Evolutionary conservation across 2,329 filamentous ascomycete species (phyloP).

Genomic region (Ophiostoma populinum): DNA sequence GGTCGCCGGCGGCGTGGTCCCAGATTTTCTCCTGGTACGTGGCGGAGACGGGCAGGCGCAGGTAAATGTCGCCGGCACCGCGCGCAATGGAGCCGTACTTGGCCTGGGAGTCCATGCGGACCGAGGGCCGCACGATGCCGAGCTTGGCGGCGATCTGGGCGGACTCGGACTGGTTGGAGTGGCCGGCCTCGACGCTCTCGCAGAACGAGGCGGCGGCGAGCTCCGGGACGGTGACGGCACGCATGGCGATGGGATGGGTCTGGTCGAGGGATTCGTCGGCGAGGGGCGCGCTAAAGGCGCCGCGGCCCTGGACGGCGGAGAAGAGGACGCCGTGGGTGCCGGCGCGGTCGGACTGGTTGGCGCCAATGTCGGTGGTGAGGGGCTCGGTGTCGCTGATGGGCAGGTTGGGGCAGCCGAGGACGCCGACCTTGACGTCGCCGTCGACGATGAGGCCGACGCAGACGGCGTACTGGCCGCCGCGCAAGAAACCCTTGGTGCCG

Average conservation of each 20-base stretch:
- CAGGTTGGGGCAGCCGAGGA: slow-evolving; percentile 88
- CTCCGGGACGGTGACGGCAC: slow-evolving; percentile 32
- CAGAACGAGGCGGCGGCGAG: slow-evolving; percentile 79
- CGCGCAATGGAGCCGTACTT: slow-evolving; percentile 94
- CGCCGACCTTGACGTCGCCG: slow-evolving; percentile 83
- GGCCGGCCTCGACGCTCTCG: slow-evolving; percentile 85
- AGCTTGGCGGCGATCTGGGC: slow-evolving; percentile 68
- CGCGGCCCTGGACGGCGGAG: slow-evolving; percentile 62
- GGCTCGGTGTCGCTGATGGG: slow-evolving; percentile 65
- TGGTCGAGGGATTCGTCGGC: slow-evolving; percentile 32
- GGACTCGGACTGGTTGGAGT: slow-evolving; percentile 80
- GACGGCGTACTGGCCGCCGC: slow-evolving; percentile 93
- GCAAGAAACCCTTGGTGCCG: slow-evolving; percentile 90
- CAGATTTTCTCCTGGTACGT: slow-evolving; percentile 98
- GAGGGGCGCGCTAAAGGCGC: slow-evolving; percentile 65
- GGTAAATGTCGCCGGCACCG: slow-evolving; percentile 86
- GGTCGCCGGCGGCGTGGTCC: slow-evolving; percentile 91
- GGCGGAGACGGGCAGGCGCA: slow-evolving; percentile 62
- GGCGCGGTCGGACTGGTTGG: slow-evolving; percentile 53
- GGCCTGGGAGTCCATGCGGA: slow-evolving; percentile 94
- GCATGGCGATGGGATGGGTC: slow-evolving; percentile 60
- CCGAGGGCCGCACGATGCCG: slow-evolving; percentile 74
- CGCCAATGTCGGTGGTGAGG: slow-evolving; percentile 54
- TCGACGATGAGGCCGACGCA: slow-evolving; percentile 85
- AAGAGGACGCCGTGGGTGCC: slow-evolving; percentile 78